These are phyloP conservation scores for Talaromyces borbonicus DNA, from an alignment of 495 filamentous ascomycete species.

Conservation along the genomic window DNA sequence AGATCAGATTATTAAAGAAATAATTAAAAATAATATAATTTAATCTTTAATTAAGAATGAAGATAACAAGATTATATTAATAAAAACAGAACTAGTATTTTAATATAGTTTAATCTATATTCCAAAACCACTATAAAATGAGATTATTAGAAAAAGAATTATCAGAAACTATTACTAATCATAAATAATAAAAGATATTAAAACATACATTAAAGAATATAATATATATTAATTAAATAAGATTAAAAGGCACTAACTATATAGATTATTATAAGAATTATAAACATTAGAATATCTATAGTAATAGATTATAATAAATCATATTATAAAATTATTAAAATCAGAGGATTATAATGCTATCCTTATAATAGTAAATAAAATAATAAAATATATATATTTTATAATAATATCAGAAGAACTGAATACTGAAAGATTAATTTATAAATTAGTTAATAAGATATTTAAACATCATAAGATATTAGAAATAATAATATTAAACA, in stretches of 20 bases:
- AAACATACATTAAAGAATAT: too few relatives aligned
- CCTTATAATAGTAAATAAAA: not conserved
- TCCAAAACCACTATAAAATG: not conserved
- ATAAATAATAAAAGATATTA: not conserved
- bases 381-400: not conserved
- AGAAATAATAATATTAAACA: not conserved
- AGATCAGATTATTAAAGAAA: not conserved
- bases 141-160: not conserved
- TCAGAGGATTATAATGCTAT: too few relatives aligned
- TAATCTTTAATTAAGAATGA: not conserved
- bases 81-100: not conserved
- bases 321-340: too few relatives aligned
- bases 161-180: not conserved
- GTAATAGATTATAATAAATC: too few relatives aligned
- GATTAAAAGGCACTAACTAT: too few relatives aligned
- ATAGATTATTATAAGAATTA: too few relatives aligned
- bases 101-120: not conserved
- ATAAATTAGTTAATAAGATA: not conserved
- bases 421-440: too few relatives aligned
- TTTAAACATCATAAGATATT: not conserved
- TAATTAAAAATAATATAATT: not conserved
- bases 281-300: too few relatives aligned
- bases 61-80: too few relatives aligned
- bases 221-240: too few relatives aligned
- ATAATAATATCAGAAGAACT: not conserved